Base-by-base conservation (phyloP, 306 rosid genomes). In the Chamaecrista fasciculata region DNA sequence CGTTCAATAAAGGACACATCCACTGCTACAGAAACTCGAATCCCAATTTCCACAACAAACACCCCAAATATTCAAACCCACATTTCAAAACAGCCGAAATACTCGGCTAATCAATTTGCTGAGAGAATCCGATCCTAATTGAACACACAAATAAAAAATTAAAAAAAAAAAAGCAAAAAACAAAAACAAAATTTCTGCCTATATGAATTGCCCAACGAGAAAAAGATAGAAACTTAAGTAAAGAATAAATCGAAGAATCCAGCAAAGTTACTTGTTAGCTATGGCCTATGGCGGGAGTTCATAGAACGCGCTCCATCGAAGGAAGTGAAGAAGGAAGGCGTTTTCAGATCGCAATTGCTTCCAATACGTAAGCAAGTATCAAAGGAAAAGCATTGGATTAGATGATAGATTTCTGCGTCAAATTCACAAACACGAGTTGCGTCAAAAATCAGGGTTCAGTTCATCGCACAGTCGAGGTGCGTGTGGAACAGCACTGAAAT, bases 221-320 rank as follows among this genome's bases (percentile, higher is more conserved):
- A 59, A 58, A 31, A n/a, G 4, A 33, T 2, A 33, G 9, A 59
- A 34, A 59, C 4, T 33, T 59, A 33, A 59, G 46, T 11, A 16
- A 57, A 11, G 7, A 9, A 31, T 16, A 4, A 55, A 57, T 31
- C 46, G 9, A 0, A 59, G 23, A 59, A 34, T 16, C 18, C 46
- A 23, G 46, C 23, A 33, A 11, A 33, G 44, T 59, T 59, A 59
- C 65, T 59, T 59, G 9, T 59, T 18, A 59, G 65, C 28, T 59
- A 34, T 6, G 26, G 65, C n/a, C n/a, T n/a, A n/a, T n/a, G n/a
- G n/a, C n/a, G n/a, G n/a, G 43, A 34, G 46, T 33, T 59, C 65
- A 59, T 33, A 15, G 64, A 59, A 39, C n/a, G 18, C 28, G 46
- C 46, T 59, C 28, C 21, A 59, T 33, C 6, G 0, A 59, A 9